Base-by-base conservation (phyloP, 345 rosid genomes). In the Rhizophora apiculata region DNA sequence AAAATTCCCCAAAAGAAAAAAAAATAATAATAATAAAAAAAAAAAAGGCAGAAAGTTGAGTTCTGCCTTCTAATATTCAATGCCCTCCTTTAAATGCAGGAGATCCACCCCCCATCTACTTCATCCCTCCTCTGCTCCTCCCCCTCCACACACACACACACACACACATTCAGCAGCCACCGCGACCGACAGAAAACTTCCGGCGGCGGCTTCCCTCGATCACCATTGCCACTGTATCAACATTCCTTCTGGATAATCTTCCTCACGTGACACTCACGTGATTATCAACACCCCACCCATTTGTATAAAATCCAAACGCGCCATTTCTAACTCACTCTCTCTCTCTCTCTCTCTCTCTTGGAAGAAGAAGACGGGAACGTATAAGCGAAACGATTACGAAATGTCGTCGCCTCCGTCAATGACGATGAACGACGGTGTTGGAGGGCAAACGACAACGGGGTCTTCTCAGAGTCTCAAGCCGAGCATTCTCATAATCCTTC, bases 391-490 rank as follows among this genome's bases (percentile, higher is more conserved):
- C 5, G 15, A 43, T 7, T 1, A 24, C 4, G 58, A 8, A 24
- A 27, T 56, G 60, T 20, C 76, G 78, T 74, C 73, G 22, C 63
- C 58, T 30, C 51, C 59, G 6, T 59, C 48, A 30, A 0, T 61
- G 30, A 37, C 69, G 3, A 6, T 68, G 32, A 29, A 20, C 31
- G 22, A 26, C 53, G 85, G 68, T 61, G 19, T 65, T 74, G 51
- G 68, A 31, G 61, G 55, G 48, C 57, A 48, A 26, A 4, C 3
- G 32, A 68, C 21, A 39, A 53, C 61, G 0, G 72, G 84, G 1
- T 69, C 80, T 9, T 68, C 49, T 80, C 92, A 22, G 70, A 79
- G 72, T 60, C 80, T 91, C 0, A 93, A 80, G 66, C 97, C 92
- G 0, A 86, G 89, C 78, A 72, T 89, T 7, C 56, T 89, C 36